Evolutionary conservation across 225 moss, liverwort and hornwort species (phyloP), one percentile per base, ranked within the genome.

Genomic region (Sphagnum contortum): DNA sequence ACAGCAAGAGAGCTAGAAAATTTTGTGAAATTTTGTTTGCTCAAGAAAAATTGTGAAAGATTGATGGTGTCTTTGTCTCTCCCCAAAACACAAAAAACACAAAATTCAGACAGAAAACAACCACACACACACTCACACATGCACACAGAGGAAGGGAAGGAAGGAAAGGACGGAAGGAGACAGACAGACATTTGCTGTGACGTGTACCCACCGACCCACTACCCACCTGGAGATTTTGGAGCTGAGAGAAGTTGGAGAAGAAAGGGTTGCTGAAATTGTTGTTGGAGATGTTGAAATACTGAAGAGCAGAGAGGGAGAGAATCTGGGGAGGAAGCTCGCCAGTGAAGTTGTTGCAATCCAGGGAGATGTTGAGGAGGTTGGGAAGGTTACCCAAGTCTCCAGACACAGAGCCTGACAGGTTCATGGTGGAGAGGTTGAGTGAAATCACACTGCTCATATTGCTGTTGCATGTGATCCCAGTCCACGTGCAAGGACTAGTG

Each of bases 291-390:
- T 94, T 94, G 52, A 94, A 59, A 58, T 77, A 80, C 48, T 73
- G 76, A 66, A 94, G 68, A 2, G 70, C 69, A 3, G 67, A 49
- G 5, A 94, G 80, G 5, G 5, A 52, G 5, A 61, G 70, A 10
- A 91, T 70, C 63, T 86, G 84, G 4, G 45, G 57, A 2, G 94
- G 91, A 0, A 94, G 70, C 10, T 60, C 53, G 6, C 82, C 94
- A 0, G 87, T 94, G 71, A 94, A 91, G 72, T 91, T 94, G 80
- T 94, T 94, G 64, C 78, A 45, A 70, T 88, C 84, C 48, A 94
- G 74, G 46, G 80, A 80, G 4, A 87, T 46, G 66, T 74, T 76
- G 58, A 74, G 72, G 71, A 87, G 59, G 67, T 51, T 65, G 59
- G 48, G 68, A 60, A 87, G 68, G 44, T 51, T 66, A 1, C 72